Percentiles rank a stretch among this genome's conserved stretches.
Conservation (phyloP, 345 rosid species). For the Barbarea vulgaris region DNA sequence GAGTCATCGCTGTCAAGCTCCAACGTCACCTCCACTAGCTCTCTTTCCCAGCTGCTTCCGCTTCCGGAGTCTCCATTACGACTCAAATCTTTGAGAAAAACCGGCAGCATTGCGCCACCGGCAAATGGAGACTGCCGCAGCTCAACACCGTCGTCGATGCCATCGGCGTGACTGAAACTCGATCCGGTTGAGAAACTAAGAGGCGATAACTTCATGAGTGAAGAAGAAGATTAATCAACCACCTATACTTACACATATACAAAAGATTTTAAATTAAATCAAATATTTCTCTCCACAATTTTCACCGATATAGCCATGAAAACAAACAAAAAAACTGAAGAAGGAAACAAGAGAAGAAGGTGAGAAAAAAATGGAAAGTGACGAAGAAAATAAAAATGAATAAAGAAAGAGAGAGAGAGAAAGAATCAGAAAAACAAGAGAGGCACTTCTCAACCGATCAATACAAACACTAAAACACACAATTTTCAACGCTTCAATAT, state of each 20-base stretch:
- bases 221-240: constrained; percentile 17
- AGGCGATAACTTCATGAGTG: constrained; percentile 45
- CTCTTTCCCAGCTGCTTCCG: constrained; percentile 42
- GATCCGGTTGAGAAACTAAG: constrained; percentile 56
- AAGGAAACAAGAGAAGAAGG: constrained; percentile 4
- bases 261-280: neutral
- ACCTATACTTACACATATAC: neutral
- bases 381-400: constrained; percentile 4
- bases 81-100: constrained; percentile 64
- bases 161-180: constrained; percentile 54
- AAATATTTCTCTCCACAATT: neutral
- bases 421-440: constrained; percentile 44
- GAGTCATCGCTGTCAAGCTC: constrained; percentile 68
- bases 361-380: neutral
- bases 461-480: constrained; percentile 46
- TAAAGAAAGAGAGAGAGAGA: constrained; percentile 8
- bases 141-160: constrained; percentile 49
- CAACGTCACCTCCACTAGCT: constrained; percentile 77
- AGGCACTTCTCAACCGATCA: constrained; percentile 70
- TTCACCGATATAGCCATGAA: constrained; percentile 34
- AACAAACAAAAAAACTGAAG: too few species aligned
- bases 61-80: constrained; percentile 43
- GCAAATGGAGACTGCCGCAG: constrained; percentile 37
- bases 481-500: constrained; percentile 54
- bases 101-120: constrained; percentile 88